phyloP scores from a whole-genome alignment of 345 rosid species.

The Moricandia moricandioides region DNA sequence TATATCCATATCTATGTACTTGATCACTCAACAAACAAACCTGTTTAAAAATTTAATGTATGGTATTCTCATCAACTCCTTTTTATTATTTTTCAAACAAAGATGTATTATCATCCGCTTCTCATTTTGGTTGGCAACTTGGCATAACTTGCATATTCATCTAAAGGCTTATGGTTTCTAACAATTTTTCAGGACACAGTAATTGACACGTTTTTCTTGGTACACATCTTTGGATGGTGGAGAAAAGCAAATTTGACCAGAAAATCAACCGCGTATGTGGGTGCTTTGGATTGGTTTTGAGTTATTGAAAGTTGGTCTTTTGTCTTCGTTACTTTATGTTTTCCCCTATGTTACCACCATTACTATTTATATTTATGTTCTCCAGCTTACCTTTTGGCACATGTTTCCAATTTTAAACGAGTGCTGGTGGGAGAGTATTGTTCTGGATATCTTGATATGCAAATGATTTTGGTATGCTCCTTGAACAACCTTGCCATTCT shows the following conservation, averaged over 20 bases:
- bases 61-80: no score
- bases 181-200: conserved; percentile 60
- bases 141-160: conserved; percentile 5
- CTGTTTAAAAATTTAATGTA: no score
- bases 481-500: neutral
- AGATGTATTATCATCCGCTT: conserved; percentile 39
- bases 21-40: no score
- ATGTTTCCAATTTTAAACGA: conserved; percentile 98
- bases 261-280: conserved; percentile 91
- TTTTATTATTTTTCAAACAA: conserved; percentile 24
- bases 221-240: conserved; percentile 99
- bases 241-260: conserved; percentile 94
- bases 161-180: conserved; percentile 26
- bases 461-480: conserved; percentile 96
- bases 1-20: no score
- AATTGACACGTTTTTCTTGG: conserved; percentile 95
- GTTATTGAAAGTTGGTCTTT: conserved; percentile 75
- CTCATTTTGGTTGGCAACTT: neutral
- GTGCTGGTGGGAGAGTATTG: conserved; percentile 99
- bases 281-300: conserved; percentile 94
- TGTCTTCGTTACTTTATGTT: neutral
- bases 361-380: neutral
- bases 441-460: conserved; percentile 93
- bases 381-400: conserved; percentile 92
- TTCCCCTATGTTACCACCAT: neutral